These are phyloP conservation scores for Rheum nobile DNA, from an alignment of 148 eudicot species.

Conservation along the genomic window DNA sequence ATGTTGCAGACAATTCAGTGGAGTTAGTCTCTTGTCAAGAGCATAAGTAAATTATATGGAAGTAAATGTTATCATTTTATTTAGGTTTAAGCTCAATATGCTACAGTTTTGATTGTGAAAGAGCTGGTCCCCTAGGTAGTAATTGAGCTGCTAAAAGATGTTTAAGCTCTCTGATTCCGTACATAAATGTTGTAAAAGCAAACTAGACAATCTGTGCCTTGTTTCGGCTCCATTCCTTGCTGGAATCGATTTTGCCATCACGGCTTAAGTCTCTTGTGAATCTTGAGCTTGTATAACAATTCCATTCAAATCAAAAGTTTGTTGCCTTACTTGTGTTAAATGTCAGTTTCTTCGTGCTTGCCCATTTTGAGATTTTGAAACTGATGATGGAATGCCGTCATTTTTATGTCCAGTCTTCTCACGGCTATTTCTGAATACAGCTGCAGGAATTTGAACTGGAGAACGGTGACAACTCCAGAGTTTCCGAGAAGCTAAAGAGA, in stretches of 20 bases:
- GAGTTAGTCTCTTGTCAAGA: not conserved
- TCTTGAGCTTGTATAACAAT: not conserved
- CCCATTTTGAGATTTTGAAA: not conserved
- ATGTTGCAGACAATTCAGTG: too few species aligned
- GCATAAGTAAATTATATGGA: not conserved
- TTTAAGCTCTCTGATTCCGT: not conserved
- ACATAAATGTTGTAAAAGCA: not conserved
- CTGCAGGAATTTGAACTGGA: conserved; percentile 28
- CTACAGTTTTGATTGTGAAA: not conserved
- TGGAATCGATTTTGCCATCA: not conserved
- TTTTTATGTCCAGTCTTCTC: not conserved
- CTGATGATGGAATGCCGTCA: not conserved
- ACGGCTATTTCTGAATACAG: conserved; percentile 11
- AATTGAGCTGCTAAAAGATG: not conserved
- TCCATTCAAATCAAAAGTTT: not conserved
- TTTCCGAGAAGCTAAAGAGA: conserved; percentile 54
- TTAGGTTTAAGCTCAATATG: not conserved
- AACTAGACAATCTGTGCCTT: not conserved
- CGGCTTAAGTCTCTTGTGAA: not conserved
- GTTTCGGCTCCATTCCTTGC: not conserved
- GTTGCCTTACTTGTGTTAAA: not conserved
- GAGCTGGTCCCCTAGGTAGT: not conserved
- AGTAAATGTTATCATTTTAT: not conserved
- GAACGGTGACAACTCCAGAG: not conserved
- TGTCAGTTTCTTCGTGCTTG: not conserved